phyloP scores from a whole-genome alignment of 1,284 basidiomycete genomes.

The Cryptococcus sp. region DNA sequence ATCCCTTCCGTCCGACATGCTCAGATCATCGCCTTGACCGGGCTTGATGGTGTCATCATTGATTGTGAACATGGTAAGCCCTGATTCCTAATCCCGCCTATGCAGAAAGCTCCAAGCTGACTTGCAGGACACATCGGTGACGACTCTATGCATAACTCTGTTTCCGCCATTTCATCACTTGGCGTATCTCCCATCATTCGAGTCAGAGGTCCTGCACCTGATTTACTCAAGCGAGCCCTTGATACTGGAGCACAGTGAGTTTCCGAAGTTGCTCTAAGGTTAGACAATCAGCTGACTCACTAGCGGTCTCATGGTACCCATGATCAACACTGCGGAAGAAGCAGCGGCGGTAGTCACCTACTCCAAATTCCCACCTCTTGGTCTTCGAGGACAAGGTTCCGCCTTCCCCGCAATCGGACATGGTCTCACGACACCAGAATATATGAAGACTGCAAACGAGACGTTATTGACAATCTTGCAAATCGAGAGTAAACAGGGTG shows the following conservation, averaged over 20 bases:
- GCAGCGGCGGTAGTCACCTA: constrained; percentile 14
- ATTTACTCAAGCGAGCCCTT: constrained; percentile 36
- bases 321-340: constrained; percentile 25
- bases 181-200: constrained; percentile 30
- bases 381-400: constrained; percentile 27
- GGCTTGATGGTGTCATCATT: constrained; percentile 14
- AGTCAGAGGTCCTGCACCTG: constrained; percentile 20
- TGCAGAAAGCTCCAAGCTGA: background rate
- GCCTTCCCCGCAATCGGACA: constrained; percentile 21
- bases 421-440: constrained; percentile 22
- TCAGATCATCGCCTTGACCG: constrained; percentile 30
- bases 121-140: constrained; percentile 23
- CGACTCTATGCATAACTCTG: constrained; percentile 34
- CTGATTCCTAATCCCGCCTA: background rate
- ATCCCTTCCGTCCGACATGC: constrained; percentile 21
- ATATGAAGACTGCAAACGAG: constrained; percentile 23
- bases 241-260: constrained; percentile 41
- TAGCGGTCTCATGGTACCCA: constrained; percentile 26
- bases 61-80: constrained; percentile 18
- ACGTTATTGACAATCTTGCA: constrained; percentile 28
- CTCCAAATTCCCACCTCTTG: constrained; percentile 31
- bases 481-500: constrained; percentile 29
- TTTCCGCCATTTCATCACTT: constrained; percentile 25
- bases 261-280: background rate
- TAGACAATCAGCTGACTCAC: constrained; percentile 1